phyloP scores from a whole-genome alignment of 129 eudicot genomes.

The Logfia minima region DNA sequence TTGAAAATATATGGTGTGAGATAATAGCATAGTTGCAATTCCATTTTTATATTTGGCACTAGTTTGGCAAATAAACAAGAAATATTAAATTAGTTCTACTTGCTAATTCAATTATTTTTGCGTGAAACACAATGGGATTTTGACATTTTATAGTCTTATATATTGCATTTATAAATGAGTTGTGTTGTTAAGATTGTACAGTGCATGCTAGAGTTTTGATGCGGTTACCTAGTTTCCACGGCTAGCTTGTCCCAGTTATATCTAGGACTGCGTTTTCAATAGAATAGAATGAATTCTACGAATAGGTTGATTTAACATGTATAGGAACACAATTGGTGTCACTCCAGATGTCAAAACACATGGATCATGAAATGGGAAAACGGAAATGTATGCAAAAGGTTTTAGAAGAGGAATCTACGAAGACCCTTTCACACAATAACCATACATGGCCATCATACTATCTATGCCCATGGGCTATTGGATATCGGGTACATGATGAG shows the following conservation, averaged over 20 bases:
- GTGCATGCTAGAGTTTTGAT: not conserved
- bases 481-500: no score
- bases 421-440: no score
- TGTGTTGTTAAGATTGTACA: not conserved
- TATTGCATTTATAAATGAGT: not conserved
- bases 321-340: no score
- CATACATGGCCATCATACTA: no score
- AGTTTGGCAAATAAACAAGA: slow-evolving; percentile 5
- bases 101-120: not conserved
- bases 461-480: no score
- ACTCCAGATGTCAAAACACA: no score
- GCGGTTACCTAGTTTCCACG: not conserved
- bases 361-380: no score
- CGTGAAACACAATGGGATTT: not conserved
- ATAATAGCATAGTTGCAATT: not conserved
- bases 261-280: no score
- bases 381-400: no score
- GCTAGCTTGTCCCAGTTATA: not conserved
- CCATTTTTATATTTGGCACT: not conserved
- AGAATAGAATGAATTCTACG: no score
- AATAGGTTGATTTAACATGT: no score
- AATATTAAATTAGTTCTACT: not conserved
- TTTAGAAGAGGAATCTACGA: no score
- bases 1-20: not conserved
- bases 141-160: not conserved